Evolutionary conservation across 2,329 filamentous ascomycete genomes (phyloP).

Genomic region (Cordyceps farinosa): DNA sequence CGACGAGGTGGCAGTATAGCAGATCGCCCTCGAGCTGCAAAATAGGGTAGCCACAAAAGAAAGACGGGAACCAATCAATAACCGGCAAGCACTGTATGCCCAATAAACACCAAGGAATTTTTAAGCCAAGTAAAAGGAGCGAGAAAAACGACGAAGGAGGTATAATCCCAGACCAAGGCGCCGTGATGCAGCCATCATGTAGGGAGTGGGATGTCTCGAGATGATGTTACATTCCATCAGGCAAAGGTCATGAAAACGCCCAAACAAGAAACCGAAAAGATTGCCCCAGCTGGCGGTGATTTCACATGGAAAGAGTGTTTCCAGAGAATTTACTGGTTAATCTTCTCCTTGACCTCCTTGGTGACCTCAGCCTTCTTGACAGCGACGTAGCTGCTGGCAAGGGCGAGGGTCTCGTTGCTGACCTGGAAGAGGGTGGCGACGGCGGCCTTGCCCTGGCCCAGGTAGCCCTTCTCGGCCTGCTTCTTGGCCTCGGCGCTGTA

Average conservation of each 20-base stretch:
- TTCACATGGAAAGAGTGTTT: not conserved
- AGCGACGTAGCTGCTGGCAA: constrained; percentile 56
- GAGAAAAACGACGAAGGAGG: not conserved
- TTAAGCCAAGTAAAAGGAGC: not conserved
- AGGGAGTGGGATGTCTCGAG: not conserved
- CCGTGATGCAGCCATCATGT: constrained; percentile 7
- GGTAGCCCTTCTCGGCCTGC: constrained; percentile 58
- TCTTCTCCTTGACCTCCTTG: constrained; percentile 51
- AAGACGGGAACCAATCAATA: constrained; percentile 16
- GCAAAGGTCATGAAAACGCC: constrained; percentile 15
- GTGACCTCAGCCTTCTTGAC: constrained; percentile 61
- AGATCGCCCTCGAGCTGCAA: not conserved
- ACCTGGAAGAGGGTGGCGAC: constrained; percentile 66
- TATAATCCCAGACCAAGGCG: constrained; percentile 4
- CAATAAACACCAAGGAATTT: constrained; percentile 2
- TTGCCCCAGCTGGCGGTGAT: not conserved
- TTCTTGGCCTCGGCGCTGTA: constrained; percentile 61
- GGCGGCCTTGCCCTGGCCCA: constrained; percentile 67
- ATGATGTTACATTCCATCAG: not conserved
- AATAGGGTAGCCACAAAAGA: constrained; percentile 6
- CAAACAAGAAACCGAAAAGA: not conserved
- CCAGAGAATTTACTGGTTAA: constrained; percentile 37
- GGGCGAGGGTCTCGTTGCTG: constrained; percentile 60
- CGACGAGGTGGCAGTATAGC: not conserved
- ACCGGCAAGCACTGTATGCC: constrained; percentile 17